Base-by-base conservation (phyloP, 1,284 basidiomycete genomes). In the Ganoderma sinense region DNA sequence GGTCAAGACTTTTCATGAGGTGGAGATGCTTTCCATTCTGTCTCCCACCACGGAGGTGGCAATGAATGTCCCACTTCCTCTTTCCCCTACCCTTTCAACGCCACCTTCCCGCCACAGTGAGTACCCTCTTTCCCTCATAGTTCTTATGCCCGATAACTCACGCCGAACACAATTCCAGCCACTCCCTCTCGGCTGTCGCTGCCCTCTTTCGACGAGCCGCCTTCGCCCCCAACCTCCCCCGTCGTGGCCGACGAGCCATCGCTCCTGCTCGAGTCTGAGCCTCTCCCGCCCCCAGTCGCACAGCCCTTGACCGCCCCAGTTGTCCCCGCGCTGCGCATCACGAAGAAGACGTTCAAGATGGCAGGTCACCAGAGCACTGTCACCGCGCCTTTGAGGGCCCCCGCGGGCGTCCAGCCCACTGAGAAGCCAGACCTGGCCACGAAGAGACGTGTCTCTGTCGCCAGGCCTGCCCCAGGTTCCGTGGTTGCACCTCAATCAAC, bases 241-340 rank as follows among this genome's bases (percentile, higher is more conserved):
- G 59, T 71, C 6, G 62, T 64, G 4, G 59, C 56, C 1, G 70
- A 73, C 45, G 72, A 71, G 36, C 70, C 68, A 1, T 73, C 72
- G 1, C 64, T 73, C 14, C 55, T 73, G 16, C 66, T 71, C 20
- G 72, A 73, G 68, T 60, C 64, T 20, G 72, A 71, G 55, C 72
- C 70, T 18, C 40, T 73, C 20, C 71, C 73, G 11, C 69, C 73
- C 31, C 67, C 68, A 5, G 66, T 75, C 43, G 31, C 13, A n/a
- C 56, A 59, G 33, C 78, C 78, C 13, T 6, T 7, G 36, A 10
- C 36, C 36, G 73, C 79, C 6, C 79, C 82, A 2, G 14, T 39
- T 61, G 78, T 86, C 16, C 84, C 84, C 55, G 86, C 84, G 31
- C 74, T 87, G 51, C 84, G 82, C 36, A 86, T 87, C 56, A 78